Conservation (phyloP, 441 rosid species). For the Raphanus hybrid region DNA sequence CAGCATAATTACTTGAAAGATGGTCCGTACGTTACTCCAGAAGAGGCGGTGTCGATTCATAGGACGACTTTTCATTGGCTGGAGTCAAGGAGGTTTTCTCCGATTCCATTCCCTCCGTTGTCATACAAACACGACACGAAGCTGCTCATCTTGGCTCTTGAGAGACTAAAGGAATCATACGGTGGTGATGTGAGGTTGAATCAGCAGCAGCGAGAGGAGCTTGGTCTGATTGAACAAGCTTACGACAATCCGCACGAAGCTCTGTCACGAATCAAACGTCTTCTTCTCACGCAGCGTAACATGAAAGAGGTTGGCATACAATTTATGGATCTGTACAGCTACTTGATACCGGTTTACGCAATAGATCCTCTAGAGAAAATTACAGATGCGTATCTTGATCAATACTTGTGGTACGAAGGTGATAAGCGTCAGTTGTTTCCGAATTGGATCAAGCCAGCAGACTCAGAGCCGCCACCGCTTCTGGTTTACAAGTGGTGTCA, state of each 20-base stretch:
- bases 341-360: conserved; percentile 96
- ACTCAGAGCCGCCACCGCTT: conserved; percentile 5
- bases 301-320: conserved; percentile 99
- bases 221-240: conserved; percentile 98
- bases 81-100: conserved; percentile 94
- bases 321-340: conserved; percentile 97
- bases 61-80: conserved; percentile 99
- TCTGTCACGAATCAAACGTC: conserved; percentile 92
- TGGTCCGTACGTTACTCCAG: conserved; percentile 98
- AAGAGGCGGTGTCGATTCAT: conserved; percentile 97
- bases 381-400: conserved; percentile 98
- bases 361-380: conserved; percentile 98
- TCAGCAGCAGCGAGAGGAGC: conserved; percentile 96
- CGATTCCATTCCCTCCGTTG: conserved; percentile 96
- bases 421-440: conserved; percentile 97
- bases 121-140: conserved; percentile 98
- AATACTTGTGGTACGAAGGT: conserved; percentile 97
- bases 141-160: conserved; percentile 93
- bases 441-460: conserved; percentile 62
- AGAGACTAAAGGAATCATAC: conserved; percentile 96
- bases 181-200: conserved; percentile 98
- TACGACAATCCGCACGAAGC: conserved; percentile 99
- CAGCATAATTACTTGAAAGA: conserved; percentile 98
- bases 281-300: conserved; percentile 96
- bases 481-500: conserved; percentile 43